These are phyloP conservation scores for Dissophora ornata DNA, from an alignment of 192 early-diverging fungal genomes.

Conservation along the genomic window DNA sequence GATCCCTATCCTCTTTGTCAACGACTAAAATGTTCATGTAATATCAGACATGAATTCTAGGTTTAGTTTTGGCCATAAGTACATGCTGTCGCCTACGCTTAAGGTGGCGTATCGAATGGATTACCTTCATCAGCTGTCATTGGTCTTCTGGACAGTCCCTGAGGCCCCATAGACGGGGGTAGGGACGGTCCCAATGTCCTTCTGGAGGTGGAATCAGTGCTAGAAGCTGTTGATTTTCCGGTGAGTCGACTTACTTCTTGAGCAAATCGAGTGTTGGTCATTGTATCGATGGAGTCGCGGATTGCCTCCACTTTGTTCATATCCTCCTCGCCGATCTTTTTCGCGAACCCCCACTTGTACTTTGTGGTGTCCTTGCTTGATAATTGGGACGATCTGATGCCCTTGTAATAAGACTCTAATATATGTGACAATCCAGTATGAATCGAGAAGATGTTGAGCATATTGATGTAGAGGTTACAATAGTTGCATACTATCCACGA, in stretches of 20 bases:
- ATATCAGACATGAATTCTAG: too few species aligned
- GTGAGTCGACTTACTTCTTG: slow-evolving; percentile 43
- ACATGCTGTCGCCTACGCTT: too few species aligned
- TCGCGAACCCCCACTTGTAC: slow-evolving; percentile 83
- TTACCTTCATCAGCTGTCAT: slow-evolving; percentile 47
- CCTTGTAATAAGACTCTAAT: slow-evolving; percentile 77
- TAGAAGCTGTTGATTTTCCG: slow-evolving; percentile 24
- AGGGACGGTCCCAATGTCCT: slow-evolving; percentile 22
- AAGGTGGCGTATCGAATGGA: neutral
- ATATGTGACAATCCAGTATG: too few species aligned
- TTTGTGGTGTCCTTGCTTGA: slow-evolving; percentile 70
- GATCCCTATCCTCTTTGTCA: slow-evolving; percentile 62
- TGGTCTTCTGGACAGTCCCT: slow-evolving; percentile 9
- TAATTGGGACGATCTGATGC: slow-evolving; percentile 73
- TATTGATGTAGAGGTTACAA: too few species aligned
- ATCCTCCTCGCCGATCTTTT: slow-evolving; percentile 55
- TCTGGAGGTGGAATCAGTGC: slow-evolving; percentile 9
- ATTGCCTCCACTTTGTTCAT: slow-evolving; percentile 65
- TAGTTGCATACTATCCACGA: too few species aligned
- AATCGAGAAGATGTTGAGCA: too few species aligned
- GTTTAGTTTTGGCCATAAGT: too few species aligned
- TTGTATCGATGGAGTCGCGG: slow-evolving; percentile 67
- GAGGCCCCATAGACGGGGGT: slow-evolving; percentile 15
- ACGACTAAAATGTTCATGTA: slow-evolving; percentile 20
- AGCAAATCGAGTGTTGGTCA: slow-evolving; percentile 61